These are phyloP conservation scores for Populus alba DNA, from an alignment of 345 rosid species.

Conservation along the genomic window DNA sequence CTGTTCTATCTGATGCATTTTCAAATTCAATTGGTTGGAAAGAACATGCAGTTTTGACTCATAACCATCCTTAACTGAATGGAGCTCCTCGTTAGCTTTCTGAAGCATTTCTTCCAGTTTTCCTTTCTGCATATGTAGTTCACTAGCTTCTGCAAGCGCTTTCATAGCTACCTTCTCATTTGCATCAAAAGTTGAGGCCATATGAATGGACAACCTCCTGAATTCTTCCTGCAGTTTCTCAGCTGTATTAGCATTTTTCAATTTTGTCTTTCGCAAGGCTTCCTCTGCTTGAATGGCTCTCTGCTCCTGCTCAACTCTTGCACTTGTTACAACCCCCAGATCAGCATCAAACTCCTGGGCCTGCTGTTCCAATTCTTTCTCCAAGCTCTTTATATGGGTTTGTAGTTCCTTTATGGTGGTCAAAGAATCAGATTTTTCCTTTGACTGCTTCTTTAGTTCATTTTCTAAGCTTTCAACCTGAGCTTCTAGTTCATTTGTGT, in stretches of 20 bases:
- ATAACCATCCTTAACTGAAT: slow-evolving; percentile 40
- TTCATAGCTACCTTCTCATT: slow-evolving; percentile 79
- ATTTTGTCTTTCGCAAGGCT: slow-evolving; percentile 57
- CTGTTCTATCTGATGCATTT: slow-evolving; percentile 44
- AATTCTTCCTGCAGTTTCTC: slow-evolving; percentile 83
- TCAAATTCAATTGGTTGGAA: slow-evolving; percentile 39
- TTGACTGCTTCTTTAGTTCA: slow-evolving; percentile 26
- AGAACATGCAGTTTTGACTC: slow-evolving; percentile 50
- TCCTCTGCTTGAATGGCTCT: slow-evolving; percentile 85
- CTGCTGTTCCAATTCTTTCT: slow-evolving; percentile 70
- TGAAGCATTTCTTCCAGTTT: slow-evolving; percentile 59
- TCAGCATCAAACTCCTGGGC: slow-evolving; percentile 54
- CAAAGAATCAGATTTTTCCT: slow-evolving; percentile 28
- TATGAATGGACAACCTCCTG: slow-evolving; percentile 62
- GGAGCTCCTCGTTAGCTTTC: slow-evolving; percentile 54
- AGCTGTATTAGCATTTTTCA: slow-evolving; percentile 72
- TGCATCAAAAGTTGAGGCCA: slow-evolving; percentile 73
- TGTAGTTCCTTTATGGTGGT: slow-evolving; percentile 48
- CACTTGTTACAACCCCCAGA: slow-evolving; percentile 50
- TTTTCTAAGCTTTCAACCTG: slow-evolving; percentile 26
- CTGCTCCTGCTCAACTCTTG: slow-evolving; percentile 69
- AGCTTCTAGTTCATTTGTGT: slow-evolving; percentile 23
- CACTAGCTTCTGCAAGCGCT: slow-evolving; percentile 71
- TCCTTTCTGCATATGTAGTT: slow-evolving; percentile 54
- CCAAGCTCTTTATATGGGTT: slow-evolving; percentile 47